Evolutionary conservation across 169 alveolate genomes (phyloP), one percentile per base, ranked within the genome.

Genomic region (Eimeria maxima): DNA sequence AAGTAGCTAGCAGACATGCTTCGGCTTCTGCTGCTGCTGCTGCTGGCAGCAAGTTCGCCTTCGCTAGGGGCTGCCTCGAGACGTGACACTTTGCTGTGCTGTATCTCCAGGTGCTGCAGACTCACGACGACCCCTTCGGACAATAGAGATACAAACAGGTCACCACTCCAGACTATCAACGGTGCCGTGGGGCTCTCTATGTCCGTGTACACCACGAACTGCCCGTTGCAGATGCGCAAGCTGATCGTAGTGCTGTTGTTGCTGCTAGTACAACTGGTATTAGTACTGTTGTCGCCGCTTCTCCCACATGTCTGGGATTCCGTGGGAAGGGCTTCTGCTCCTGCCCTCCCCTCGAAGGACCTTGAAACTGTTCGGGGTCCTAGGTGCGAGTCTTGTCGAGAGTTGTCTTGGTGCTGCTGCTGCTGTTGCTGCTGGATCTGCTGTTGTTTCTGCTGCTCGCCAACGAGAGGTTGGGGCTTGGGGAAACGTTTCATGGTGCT

Each of bases 171-270:
- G 88, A 96, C 97, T 18, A 97, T 71, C 76, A 95, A 67, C 22
- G 98, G 98, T 7, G 95, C 96, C n/a, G 93, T 95, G 63, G 95
- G 91, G 50, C 96, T 87, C 83, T 93, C 97, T 96, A 97, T 50
- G 67, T 95, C 94, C 20, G 97, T 95, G 96, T 95, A 97, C 45
- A 97, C 97, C 14, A 96, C 97, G 67, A 97, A 97, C 93, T 95
- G 80, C 60, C 96, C 96, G 55, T 76, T 76, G n/a, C 73, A 92
- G 24, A 92, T 78, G 13, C 67, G 67, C 50, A 92, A 55, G 65
- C 84, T 76, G 16, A 92, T 92, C n/a, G 80, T 24, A 11, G 78
- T 47, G 50, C 47, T 47, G 91, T 27, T 53, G 74, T 47, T 53
- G 47, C 91, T 81, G 90, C 47, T 50, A 50, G 47, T 45, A 55